Base-by-base conservation (phyloP, 257 asterid genomes). In the Nyctanthes arbortristis region DNA sequence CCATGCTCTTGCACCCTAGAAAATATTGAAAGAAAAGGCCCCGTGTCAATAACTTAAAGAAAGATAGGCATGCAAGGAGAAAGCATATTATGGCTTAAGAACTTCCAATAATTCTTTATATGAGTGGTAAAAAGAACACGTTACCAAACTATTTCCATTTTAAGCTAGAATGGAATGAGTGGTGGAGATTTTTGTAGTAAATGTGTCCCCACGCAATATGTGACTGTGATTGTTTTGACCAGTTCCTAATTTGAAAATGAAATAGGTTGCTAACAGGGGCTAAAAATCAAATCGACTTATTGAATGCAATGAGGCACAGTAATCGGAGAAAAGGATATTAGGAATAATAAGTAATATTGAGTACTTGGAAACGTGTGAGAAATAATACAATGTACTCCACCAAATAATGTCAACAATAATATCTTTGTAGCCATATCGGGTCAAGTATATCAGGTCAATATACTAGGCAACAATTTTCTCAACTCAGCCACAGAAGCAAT, bases 1-100 rank as follows among this genome's bases (percentile, higher is more conserved):
- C 99, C 99, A 79, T 94, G 99, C 84, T 94, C 99, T 77, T 94
- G 99, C 80, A 94, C 97, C 99, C 99, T 94, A 73, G 55, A 71
- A 70, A 73, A 63, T 54, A 64, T 47, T 54, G 70, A 64, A 67
- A 70, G 65, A 55, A 60, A 69, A 65, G 28, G 59, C 33, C n/a
- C n/a, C n/a, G n/a, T 36, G 6, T 20, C 16, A 9, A 24, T 39
- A 56, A 22, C 65, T 64, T 58, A 7, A 58, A 10, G 47, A 13
- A 62, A 2, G 39, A 49, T 36, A 55, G 5, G 55, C 25, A 14
- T 45, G 55, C 55, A 45, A 1, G 55, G 6, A 24, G 25, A 45
- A 45, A 45, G 8, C 8, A 43, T 45, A 7, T 43, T 45, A 8
- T 5, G 10, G 55, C 3, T 16, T 45, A n/a, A n/a, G 55, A 45